These are phyloP conservation scores for Phytophthora sp. DNA, from an alignment of 352 stramenopile genomes.

Conservation along the genomic window DNA sequence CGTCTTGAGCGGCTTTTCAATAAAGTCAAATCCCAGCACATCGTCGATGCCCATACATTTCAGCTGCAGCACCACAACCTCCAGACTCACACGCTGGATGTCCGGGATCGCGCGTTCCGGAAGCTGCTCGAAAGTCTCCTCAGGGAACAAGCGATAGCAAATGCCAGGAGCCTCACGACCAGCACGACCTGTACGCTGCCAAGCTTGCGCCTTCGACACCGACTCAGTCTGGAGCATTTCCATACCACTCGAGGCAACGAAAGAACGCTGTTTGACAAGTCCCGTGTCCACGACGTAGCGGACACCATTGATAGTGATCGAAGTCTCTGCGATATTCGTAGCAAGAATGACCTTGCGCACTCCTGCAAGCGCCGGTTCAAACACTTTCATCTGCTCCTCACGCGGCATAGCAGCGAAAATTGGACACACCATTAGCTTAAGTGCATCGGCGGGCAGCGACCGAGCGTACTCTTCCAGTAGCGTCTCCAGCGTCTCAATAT, in stretches of 20 bases:
- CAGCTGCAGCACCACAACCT: constrained; percentile 85
- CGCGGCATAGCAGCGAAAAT: constrained; percentile 96
- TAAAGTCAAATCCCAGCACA: constrained; percentile 89
- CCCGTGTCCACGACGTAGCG: constrained; percentile 88
- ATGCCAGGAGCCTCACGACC: constrained; percentile 83
- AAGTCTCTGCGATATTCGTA: constrained; percentile 98
- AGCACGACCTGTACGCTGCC: constrained; percentile 90
- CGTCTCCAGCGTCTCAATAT: constrained; percentile 94
- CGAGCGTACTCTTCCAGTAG: constrained; percentile 86
- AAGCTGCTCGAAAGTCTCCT: constrained; percentile 88
- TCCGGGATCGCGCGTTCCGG: constrained; percentile 76
- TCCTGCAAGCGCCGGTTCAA: constrained; percentile 79
- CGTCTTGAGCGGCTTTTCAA: constrained; percentile 82
- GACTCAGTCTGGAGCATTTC: constrained; percentile 89
- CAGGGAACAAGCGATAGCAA: constrained; percentile 85
- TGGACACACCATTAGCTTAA: constrained; percentile 92
- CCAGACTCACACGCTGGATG: constrained; percentile 87
- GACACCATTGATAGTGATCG: constrained; percentile 99
- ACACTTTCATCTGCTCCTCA: constrained; percentile 95
- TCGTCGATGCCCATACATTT: constrained; percentile 89
- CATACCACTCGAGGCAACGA: constrained; percentile 88
- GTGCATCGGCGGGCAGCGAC: constrained; percentile 63
- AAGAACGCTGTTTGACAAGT: constrained; percentile 89
- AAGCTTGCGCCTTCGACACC: constrained; percentile 91
- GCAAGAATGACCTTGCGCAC: constrained; percentile 94